Percentiles rank a stretch among this genome's conserved stretches.
These are phyloP conservation scores for Aspergillus novofumigatus DNA, from an alignment of 2,329 filamentous ascomycete species.

Conservation along the genomic window DNA sequence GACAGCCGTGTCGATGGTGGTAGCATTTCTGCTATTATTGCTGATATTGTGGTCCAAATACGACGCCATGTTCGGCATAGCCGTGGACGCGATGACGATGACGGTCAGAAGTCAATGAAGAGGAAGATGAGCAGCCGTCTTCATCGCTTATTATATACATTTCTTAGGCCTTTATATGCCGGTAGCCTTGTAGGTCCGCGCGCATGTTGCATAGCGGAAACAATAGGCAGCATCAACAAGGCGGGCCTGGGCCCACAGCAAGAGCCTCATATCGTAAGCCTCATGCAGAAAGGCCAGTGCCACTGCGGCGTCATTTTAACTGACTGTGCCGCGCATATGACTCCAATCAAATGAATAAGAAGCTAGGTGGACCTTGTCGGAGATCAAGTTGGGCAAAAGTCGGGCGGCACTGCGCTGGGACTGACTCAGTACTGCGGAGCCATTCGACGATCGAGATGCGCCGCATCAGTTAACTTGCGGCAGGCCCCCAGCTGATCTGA, in stretches of 20 bases:
- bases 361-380: background rate
- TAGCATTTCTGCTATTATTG: conserved; percentile 13
- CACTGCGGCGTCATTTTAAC: background rate
- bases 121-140: background rate
- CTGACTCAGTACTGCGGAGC: background rate
- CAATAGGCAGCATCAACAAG: background rate
- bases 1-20: conserved; percentile 22
- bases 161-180: background rate
- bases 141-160: background rate
- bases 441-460: background rate
- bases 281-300: background rate
- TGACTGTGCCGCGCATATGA: background rate
- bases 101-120: background rate
- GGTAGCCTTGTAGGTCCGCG: background rate
- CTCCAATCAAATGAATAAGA: background rate
- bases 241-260: background rate
- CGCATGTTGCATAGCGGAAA: background rate
- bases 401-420: background rate
- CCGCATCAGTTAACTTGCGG: background rate
- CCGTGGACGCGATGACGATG: background rate
- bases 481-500: background rate
- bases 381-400: background rate
- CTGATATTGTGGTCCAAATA: conserved; percentile 9
- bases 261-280: background rate
- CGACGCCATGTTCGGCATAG: background rate